Base-by-base conservation (phyloP, 306 rosid genomes). In the Cercis canadensis region DNA sequence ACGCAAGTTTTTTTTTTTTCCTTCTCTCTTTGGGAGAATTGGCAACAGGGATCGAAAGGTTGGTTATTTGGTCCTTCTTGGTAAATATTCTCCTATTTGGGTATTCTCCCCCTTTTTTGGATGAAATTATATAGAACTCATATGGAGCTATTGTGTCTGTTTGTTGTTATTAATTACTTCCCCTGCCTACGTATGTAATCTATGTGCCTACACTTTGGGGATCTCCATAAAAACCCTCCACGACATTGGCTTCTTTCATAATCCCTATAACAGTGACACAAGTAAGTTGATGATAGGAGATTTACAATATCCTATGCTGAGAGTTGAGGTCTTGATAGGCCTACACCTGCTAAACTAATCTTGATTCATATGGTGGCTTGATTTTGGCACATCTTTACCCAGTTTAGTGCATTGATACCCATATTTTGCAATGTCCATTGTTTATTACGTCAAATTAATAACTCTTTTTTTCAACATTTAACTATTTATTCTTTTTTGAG, bases 341-440 rank as follows among this genome's bases (percentile, higher is more conserved):
- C 11, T 18, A 49, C 63, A 39, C 72, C 33, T 45, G 41, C 24
- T 37, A 21, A 63, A 59, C 64, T 39, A 39, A 32, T 55, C 40
- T 7, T 44, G 12, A 2, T n/a, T n/a, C n/a, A n/a, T 55, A 8
- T 12, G 17, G 31, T 45, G 9, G 13, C 1, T 39, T 32, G 40
- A 14, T 14, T 34, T 54, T 18, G 33, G 56, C 52, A 52, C 68
- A 52, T 64, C 70, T 49, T 72, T 31, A 31, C 65, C 73, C 39
- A 19, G 21, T 62, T 1, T 50, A 65, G 33, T 53, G 54, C 46
- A 15, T 62, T 40, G 37, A 31, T 62, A 24, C 66, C 52, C 43
- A 37, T 34, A 21, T 31, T 60, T 44, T 65, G 57, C 19, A 58
- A 54, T 68, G 47, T 65, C 32, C 47, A 10, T 34, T 75, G 17